phyloP scores from a whole-genome alignment of 352 stramenopile species.

The Phytopythium montanum region DNA sequence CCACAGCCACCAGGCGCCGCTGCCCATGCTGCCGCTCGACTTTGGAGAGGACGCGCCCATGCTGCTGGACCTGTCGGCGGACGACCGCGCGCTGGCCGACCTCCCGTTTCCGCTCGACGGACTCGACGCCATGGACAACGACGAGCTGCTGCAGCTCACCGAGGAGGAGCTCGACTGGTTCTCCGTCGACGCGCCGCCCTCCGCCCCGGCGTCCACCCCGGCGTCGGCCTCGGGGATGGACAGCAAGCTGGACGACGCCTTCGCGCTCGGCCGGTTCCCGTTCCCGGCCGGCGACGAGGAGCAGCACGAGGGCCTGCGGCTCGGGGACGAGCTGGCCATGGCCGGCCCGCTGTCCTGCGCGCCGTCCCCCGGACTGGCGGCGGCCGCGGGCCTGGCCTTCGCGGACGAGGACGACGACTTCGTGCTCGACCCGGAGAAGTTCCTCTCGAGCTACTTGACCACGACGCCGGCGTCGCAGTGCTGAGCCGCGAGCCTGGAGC shows the following conservation, averaged over 20 bases:
- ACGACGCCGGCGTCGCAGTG: constrained; percentile 8
- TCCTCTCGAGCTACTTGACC: constrained; percentile 85
- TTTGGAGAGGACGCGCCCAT: constrained; percentile 44
- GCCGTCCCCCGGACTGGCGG: constrained; percentile 23
- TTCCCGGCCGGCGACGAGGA: constrained; percentile 22
- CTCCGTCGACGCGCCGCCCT: constrained; percentile 19
- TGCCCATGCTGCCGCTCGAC: constrained; percentile 42
- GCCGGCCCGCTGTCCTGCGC: constrained; percentile 10
- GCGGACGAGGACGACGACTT: constrained; percentile 76
- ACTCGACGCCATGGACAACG: constrained; percentile 73
- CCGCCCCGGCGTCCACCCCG: not conserved
- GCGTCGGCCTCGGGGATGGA: constrained; percentile 6
- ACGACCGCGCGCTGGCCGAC: constrained; percentile 63
- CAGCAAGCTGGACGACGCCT: constrained; percentile 9
- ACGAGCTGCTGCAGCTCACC: constrained; percentile 75
- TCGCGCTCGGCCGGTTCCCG: constrained; percentile 19
- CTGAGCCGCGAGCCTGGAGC: not conserved
- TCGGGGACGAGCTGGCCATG: constrained; percentile 11
- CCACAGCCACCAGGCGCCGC: no score
- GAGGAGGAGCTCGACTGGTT: constrained; percentile 87
- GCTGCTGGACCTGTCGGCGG: constrained; percentile 78
- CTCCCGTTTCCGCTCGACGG: constrained; percentile 54
- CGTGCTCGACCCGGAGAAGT: constrained; percentile 84
- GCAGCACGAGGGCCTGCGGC: constrained; percentile 20
- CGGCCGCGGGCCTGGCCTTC: constrained; percentile 26